Percentiles rank a stretch among this genome's conserved stretches.
These are phyloP conservation scores for Pichia sporocuriosa DNA, from an alignment of 805 yeast genomes.

Conservation along the genomic window DNA sequence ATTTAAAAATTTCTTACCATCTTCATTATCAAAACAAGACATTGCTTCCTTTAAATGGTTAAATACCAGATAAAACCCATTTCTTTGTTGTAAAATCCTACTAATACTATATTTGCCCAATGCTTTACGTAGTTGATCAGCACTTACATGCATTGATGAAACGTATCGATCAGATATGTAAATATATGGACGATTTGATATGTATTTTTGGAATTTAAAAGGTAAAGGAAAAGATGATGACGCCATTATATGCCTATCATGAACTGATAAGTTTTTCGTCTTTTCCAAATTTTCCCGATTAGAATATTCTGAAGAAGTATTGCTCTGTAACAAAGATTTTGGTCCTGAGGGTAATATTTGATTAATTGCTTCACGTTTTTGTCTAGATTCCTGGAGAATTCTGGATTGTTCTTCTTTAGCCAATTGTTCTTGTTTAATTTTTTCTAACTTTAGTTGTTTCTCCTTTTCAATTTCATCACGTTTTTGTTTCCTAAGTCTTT, in stretches of 20 bases:
- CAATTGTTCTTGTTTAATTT: constrained; percentile 11
- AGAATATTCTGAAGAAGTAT: too few species aligned
- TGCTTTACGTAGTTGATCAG: constrained; percentile 52
- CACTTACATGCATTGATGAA: constrained; percentile 40
- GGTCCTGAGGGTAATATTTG: background rate
- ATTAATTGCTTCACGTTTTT: background rate
- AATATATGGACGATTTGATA: constrained; percentile 53
- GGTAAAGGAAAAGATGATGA: constrained; percentile 35
- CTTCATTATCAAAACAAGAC: constrained; percentile 52
- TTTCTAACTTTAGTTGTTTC: constrained; percentile 19
- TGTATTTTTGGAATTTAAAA: constrained; percentile 38
- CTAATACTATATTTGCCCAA: constrained; percentile 60
- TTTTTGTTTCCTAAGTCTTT: constrained; percentile 31
- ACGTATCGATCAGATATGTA: constrained; percentile 46
- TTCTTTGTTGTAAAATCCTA: constrained; percentile 51
- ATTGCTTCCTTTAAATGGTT: constrained; percentile 52
- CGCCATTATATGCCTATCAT: constrained; percentile 29
- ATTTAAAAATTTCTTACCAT: constrained; percentile 45
- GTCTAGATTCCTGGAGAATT: too few species aligned
- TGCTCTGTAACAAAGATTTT: too few species aligned
- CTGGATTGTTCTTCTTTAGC: constrained; percentile 11
- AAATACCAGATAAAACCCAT: constrained; percentile 71
- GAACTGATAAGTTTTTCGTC: constrained; percentile 17
- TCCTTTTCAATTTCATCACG: constrained; percentile 21
- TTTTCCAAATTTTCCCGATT: background rate